Percentiles rank a stretch among this genome's conserved stretches.
Conservation (phyloP, 805 yeast species). For the Wickerhamiella bombiphila region DNA sequence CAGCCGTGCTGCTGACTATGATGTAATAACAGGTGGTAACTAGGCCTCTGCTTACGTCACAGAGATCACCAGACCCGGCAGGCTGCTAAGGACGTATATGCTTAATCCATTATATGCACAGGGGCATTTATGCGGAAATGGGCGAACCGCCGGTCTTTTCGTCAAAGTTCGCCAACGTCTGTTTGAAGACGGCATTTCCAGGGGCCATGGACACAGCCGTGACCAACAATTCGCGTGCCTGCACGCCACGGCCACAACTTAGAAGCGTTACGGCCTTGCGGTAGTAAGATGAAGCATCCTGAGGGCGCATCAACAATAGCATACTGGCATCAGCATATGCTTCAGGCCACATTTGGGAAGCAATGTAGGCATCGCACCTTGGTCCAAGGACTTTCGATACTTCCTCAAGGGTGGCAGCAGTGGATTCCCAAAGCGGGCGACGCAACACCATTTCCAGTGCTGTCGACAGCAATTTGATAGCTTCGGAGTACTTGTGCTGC, state of each 20-base stretch:
- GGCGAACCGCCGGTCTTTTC: no score
- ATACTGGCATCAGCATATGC: slow-evolving; percentile 27
- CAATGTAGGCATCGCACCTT: slow-evolving; percentile 28
- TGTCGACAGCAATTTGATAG: slow-evolving; percentile 23
- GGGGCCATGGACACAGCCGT: slow-evolving; percentile 18
- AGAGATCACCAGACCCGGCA: no score
- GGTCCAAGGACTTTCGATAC: slow-evolving; percentile 21
- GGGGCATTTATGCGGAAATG: no score
- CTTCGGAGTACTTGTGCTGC: slow-evolving; percentile 22
- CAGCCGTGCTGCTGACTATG: no score
- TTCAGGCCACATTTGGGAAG: slow-evolving; percentile 23
- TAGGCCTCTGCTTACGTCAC: no score
- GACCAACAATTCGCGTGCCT: slow-evolving; percentile 18
- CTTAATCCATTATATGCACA: no score
- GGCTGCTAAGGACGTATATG: no score
- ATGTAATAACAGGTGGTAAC: no score
- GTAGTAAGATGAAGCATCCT: slow-evolving; percentile 22
- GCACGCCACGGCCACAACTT: slow-evolving; percentile 15
- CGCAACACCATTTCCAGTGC: slow-evolving; percentile 28
- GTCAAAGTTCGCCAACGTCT: slow-evolving; percentile 13
- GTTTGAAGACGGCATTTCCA: slow-evolving; percentile 12
- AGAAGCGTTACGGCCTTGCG: slow-evolving; percentile 23
- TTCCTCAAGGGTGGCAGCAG: slow-evolving; percentile 24
- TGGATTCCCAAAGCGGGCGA: slow-evolving; percentile 29
- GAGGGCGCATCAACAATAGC: slow-evolving; percentile 22